Conservation (phyloP, 208 protist species). For the Leishmania guyanensis region DNA sequence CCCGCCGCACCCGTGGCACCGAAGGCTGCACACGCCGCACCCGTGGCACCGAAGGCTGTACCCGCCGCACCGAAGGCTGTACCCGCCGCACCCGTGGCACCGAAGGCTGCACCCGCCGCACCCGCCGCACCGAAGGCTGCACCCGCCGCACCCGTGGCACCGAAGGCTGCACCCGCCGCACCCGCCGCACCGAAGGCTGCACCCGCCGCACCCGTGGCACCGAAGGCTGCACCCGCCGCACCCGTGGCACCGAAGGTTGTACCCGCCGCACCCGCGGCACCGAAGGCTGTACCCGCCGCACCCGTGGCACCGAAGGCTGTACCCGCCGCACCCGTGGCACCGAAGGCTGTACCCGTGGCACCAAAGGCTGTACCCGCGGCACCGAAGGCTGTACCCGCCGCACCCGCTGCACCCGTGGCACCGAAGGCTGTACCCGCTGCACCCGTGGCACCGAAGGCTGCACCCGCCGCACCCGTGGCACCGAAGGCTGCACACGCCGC, state of each 20-base stretch:
- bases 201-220: neutral
- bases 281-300: neutral
- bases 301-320: neutral
- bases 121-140: neutral
- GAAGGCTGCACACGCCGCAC: neutral
- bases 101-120: neutral
- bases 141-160: neutral
- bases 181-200: neutral
- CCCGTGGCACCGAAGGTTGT: neutral
- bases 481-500: neutral
- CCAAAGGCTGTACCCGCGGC: neutral
- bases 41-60: neutral
- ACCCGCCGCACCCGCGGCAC: neutral
- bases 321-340: neutral
- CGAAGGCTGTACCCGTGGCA: neutral
- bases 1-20: neutral
- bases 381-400: neutral
- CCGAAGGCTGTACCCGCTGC: neutral
- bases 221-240: neutral
- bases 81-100: neutral
- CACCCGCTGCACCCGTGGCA: neutral
- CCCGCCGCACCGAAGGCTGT: neutral
- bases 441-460: neutral
- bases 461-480: neutral
- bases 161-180: neutral